Evolutionary conservation across 164 flowering plant species (phyloP).

Genomic region (Vitis amurensis): DNA sequence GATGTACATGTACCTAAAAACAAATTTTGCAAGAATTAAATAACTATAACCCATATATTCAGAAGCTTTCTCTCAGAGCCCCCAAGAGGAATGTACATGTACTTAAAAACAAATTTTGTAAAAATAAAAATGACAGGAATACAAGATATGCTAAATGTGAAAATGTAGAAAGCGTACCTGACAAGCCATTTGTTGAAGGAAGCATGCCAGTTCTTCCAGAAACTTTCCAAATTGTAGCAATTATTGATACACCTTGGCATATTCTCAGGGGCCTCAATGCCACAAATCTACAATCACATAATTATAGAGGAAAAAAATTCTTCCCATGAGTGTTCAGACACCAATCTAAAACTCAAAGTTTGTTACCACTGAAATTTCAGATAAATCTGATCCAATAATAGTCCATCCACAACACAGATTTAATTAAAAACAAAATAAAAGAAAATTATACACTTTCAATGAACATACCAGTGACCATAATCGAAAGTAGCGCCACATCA

Average conservation of each 20-base stretch:
- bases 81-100: slow-evolving; percentile 95
- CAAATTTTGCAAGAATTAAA: neutral
- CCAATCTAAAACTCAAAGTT: slow-evolving; percentile 6
- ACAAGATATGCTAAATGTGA: slow-evolving; percentile 1
- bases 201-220: slow-evolving; percentile 99
- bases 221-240: slow-evolving; percentile 84
- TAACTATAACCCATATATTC: slow-evolving; percentile 14
- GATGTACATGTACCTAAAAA: slow-evolving; percentile 89
- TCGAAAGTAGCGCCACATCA: slow-evolving; percentile 95
- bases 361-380: neutral
- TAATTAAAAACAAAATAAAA: neutral
- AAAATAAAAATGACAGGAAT: neutral
- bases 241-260: slow-evolving; percentile 96
- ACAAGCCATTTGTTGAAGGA: slow-evolving; percentile 98
- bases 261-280: slow-evolving; percentile 87
- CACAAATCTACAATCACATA: slow-evolving; percentile 56
- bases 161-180: slow-evolving; percentile 41
- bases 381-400: neutral
- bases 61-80: slow-evolving; percentile 80
- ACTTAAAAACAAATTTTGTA: slow-evolving; percentile 38
- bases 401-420: neutral
- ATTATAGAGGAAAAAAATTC: neutral
- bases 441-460: neutral
- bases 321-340: neutral
- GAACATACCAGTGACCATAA: slow-evolving; percentile 89